Evolutionary conservation across 768 basidiomycete genomes (phyloP).

Genomic region (Megacollybia marginata): DNA sequence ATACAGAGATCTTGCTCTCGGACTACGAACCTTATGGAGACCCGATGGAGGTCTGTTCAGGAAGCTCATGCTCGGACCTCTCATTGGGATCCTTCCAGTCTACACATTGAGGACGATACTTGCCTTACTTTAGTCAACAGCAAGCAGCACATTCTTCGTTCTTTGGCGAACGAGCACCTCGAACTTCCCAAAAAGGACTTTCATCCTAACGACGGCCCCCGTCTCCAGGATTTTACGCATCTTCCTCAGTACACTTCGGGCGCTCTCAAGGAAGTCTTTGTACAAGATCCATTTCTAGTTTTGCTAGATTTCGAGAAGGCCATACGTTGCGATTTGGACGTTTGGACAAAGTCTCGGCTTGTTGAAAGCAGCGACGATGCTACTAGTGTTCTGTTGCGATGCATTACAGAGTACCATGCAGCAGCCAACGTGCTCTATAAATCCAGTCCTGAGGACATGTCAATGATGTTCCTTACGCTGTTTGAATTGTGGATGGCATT

Average conservation of each 20-base stretch:
- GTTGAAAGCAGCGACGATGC: constrained; percentile 7
- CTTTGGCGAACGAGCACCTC: no score
- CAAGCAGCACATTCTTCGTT: background rate
- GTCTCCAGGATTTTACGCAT: background rate
- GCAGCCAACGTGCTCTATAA: constrained; percentile 18
- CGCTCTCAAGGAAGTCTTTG: background rate
- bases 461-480: constrained; percentile 35
- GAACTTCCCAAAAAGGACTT: background rate
- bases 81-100: constrained; percentile 13
- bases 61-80: constrained; percentile 14
- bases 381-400: constrained; percentile 15
- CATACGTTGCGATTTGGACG: constrained; percentile 20
- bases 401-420: constrained; percentile 16
- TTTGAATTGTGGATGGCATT: constrained; percentile 43
- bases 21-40: constrained; percentile 19
- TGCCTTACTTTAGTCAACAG: constrained; percentile 23
- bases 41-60: constrained; percentile 27
- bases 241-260: background rate
- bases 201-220: constrained; percentile 6
- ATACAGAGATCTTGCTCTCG: background rate
- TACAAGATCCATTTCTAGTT: constrained; percentile 2
- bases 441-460: constrained; percentile 28
- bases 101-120: constrained; percentile 22
- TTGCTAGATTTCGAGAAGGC: constrained; percentile 30
- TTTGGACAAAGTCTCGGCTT: constrained; percentile 20